A percentile compares a stretch with the other conserved stretches of the same genome.
phyloP scores from a whole-genome alignment of 306 rosid genomes.

The Acmispon strigosus region DNA sequence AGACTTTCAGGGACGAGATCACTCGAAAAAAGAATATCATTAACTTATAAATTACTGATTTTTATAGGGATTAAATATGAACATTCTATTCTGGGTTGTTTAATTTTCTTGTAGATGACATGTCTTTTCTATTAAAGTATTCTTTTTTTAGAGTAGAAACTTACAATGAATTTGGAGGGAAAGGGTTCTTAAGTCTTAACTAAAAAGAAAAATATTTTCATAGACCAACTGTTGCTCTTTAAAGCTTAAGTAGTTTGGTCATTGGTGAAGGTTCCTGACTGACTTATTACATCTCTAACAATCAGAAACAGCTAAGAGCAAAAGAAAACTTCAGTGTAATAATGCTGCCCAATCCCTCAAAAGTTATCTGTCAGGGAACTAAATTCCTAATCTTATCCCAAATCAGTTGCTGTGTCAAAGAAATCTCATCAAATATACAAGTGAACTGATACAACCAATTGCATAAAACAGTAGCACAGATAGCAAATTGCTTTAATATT shows the following conservation, averaged over 20 bases:
- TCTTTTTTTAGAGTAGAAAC: background rate
- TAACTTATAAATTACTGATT: background rate
- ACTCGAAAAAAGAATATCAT: too few species aligned
- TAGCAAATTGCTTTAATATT: background rate
- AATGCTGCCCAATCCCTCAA: background rate
- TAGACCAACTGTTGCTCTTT: background rate
- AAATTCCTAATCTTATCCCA: background rate
- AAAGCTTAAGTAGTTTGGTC: background rate
- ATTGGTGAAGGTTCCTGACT: too few species aligned
- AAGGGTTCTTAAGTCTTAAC: background rate
- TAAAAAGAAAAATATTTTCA: background rate
- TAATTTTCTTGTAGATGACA: background rate
- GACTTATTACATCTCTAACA: background rate
- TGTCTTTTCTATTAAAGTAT: background rate
- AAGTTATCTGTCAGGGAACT: background rate
- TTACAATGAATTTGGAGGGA: background rate
- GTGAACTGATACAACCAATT: background rate
- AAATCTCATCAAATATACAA: background rate
- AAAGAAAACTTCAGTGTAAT: background rate
- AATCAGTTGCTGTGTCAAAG: background rate
- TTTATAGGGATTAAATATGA: background rate
- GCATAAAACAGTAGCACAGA: background rate
- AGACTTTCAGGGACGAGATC: too few species aligned
- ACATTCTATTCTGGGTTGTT: background rate
- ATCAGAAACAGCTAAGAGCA: background rate